Conservation (phyloP, 2,329 filamentous ascomycete species). For the Clonostachys rosea region DNA sequence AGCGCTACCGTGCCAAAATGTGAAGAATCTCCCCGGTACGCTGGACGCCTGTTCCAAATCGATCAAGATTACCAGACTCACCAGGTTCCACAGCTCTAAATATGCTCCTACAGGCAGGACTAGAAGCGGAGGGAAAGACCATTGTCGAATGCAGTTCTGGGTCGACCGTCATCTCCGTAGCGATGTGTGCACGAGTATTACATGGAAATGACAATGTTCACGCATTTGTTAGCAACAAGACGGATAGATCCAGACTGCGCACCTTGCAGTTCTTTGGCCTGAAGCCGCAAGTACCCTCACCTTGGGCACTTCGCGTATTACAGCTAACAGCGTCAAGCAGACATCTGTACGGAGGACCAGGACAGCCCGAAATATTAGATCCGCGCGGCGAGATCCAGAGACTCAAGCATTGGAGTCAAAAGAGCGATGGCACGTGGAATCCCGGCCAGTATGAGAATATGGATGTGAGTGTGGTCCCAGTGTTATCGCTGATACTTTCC, state of each 20-base stretch:
- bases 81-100: constrained; percentile 36
- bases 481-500: not conserved
- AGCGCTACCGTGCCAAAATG: constrained; percentile 58
- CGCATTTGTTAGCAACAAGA: constrained; percentile 41
- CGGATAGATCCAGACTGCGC: constrained; percentile 4
- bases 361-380: constrained; percentile 8
- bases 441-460: constrained; percentile 10
- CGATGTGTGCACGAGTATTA: constrained; percentile 4
- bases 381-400: constrained; percentile 7
- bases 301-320: no score
- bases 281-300: constrained; percentile 1
- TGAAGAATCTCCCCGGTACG: constrained; percentile 55
- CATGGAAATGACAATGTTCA: constrained; percentile 22
- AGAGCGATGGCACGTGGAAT: constrained; percentile 1
- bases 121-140: constrained; percentile 36
- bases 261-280: constrained; percentile 8
- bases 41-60: not conserved
- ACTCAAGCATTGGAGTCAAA: constrained; percentile 1
- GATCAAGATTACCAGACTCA: not conserved
- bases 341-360: constrained; percentile 7
- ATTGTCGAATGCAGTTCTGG: constrained; percentile 59
- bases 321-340: not conserved
- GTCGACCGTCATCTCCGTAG: constrained; percentile 56
- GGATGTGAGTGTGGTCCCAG: constrained; percentile 1
- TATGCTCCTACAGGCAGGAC: constrained; percentile 32